Evolutionary conservation across 2,329 filamentous ascomycete species (phyloP).

Genomic region (Blastomyces silverae): DNA sequence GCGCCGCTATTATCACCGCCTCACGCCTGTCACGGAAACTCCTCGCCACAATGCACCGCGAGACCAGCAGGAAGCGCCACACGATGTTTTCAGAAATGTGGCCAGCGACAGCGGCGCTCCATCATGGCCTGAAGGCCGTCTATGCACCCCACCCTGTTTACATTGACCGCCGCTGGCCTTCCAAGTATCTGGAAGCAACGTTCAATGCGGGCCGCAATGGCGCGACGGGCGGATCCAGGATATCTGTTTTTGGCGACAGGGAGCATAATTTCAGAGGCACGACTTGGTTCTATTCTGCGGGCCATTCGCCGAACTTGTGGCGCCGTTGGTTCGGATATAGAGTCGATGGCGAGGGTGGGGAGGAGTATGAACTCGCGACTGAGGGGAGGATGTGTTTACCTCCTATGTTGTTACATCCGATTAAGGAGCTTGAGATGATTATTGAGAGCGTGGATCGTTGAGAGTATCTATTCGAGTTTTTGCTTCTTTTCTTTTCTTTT

Average conservation of each 20-base stretch:
- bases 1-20: conserved; percentile 82
- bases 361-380: conserved; percentile 64
- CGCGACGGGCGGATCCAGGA: conserved; percentile 63
- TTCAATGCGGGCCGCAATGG: conserved; percentile 76
- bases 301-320: conserved; percentile 76
- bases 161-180: conserved; percentile 79
- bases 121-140: conserved; percentile 89
- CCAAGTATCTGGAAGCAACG: conserved; percentile 65
- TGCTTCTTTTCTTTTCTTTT: not conserved
- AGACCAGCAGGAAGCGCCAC: conserved; percentile 77
- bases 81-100: conserved; percentile 97
- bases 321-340: conserved; percentile 76
- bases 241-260: conserved; percentile 69
- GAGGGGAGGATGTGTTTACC: conserved; percentile 87
- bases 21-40: conserved; percentile 74
- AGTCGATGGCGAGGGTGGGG: conserved; percentile 71
- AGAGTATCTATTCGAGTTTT: not conserved
- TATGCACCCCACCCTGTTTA: conserved; percentile 85
- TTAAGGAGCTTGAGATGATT: conserved; percentile 65
- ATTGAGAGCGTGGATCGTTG: conserved; percentile 27
- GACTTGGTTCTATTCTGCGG: conserved; percentile 86
- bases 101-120: conserved; percentile 77
- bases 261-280: conserved; percentile 84
- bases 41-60: conserved; percentile 79
- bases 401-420: conserved; percentile 80